Base-by-base conservation (phyloP, 768 basidiomycete species). In the Mycena vulgaris region DNA sequence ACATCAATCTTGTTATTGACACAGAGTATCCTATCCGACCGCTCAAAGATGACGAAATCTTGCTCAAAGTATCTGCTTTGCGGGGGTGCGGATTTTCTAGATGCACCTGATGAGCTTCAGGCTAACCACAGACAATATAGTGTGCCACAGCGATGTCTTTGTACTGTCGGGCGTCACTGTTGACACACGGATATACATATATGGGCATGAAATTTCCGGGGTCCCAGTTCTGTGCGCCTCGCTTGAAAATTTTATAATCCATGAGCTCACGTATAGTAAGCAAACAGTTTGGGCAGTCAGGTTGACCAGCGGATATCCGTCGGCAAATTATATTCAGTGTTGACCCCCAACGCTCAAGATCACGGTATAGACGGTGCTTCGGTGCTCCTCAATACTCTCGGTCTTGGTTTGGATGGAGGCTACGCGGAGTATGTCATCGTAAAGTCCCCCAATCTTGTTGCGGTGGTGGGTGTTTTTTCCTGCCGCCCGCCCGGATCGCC, bases 341-440 rank as follows among this genome's bases (percentile, higher is more conserved):
- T 66, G 14, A n/a, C n/a, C n/a, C n/a, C n/a, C 53, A 0, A 8
- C 53, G n/a, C 27, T 19, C 48, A 37, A 9, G 37, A 35, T 11
- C 37, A 42, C 37, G n/a, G n/a, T n/a, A n/a, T n/a, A 23, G 64
- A 10, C 17, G 63, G 69, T 4, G 28, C 28, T 14, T n/a, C 56
- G 6, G 63, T 57, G 8, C 14, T 56, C 31, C 23, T 51, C 19
- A 58, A 69, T 21, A 33, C 62, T 10, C 39, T 58, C 9, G 72
- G 69, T 1, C 17, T 70, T 1, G 72, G 72, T 7, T 14, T 40
- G 19, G 72, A 73, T 51, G 72, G 72, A 9, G 72, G 58, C 1
- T 73, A 40, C n/a, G 72, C 65, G 14, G 61, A 74, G 35, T 73
- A 67, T 48, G 61, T 70, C 7, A 66, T 51, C 25, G 69, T 71